Evolutionary conservation across 305 asterid genomes (phyloP).

Genomic region (Fraxinus angustifolia): DNA sequence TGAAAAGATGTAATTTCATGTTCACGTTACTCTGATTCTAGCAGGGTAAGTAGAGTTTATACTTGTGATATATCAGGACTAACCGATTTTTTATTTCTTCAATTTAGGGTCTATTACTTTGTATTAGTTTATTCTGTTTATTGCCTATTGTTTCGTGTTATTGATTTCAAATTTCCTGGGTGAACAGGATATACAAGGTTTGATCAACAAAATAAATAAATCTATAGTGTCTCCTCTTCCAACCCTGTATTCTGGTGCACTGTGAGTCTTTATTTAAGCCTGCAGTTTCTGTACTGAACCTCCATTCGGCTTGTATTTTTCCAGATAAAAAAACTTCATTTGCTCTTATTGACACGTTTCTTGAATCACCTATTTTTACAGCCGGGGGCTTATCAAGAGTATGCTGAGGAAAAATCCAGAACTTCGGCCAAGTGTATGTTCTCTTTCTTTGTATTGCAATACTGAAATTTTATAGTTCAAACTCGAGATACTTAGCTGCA

Average conservation of each 20-base stretch:
- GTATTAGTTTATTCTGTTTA: not conserved
- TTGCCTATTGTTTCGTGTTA: not conserved
- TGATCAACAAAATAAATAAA: conserved; percentile 90
- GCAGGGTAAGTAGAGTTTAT: not conserved
- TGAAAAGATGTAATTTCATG: not conserved
- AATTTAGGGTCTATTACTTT: not conserved
- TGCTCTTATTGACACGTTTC: conserved; percentile 12
- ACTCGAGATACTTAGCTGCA: not conserved
- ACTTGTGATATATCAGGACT: not conserved
- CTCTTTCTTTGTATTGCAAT: not conserved
- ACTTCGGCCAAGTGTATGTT: conserved; percentile 86
- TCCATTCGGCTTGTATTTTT: not conserved
- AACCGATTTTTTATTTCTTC: not conserved
- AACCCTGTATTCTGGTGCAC: conserved; percentile 74
- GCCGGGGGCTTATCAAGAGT: conserved; percentile 83
- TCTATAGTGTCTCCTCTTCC: conserved; percentile 94
- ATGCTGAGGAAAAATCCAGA: conserved; percentile 95
- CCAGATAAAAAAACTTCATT: conserved; percentile 2
- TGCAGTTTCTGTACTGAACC: not conserved
- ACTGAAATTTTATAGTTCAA: not conserved
- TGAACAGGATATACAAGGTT: conserved; percentile 94
- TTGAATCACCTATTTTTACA: conserved; percentile 27
- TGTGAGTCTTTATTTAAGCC: conserved; percentile 51
- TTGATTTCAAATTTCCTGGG: conserved; percentile 17
- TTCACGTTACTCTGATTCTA: not conserved